Evolutionary conservation across 495 filamentous ascomycete species (phyloP).

Genomic region (Penicillium angulare): DNA sequence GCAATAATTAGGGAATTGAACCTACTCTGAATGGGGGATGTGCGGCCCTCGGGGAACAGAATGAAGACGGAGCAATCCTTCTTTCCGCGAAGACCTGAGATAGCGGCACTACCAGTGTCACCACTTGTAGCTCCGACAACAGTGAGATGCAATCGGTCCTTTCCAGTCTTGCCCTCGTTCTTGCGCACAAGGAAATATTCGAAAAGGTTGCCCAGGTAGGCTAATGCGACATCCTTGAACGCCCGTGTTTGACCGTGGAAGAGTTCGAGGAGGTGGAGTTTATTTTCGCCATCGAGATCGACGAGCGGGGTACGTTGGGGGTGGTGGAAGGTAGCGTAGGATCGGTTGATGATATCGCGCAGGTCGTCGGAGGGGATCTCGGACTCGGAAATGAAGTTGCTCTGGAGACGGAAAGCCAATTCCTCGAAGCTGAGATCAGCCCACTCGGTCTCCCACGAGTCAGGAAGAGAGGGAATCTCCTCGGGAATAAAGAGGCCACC

Average conservation of each 20-base stretch:
- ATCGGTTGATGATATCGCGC: constrained; percentile 71
- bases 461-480: constrained; percentile 59
- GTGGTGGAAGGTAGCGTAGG: constrained; percentile 84
- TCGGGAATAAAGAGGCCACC: constrained; percentile 76
- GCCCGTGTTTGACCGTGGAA: constrained; percentile 98
- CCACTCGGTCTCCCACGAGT: constrained; percentile 27
- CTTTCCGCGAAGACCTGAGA: constrained; percentile 96
- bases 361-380: constrained; percentile 84
- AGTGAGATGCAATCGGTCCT: constrained; percentile 73
- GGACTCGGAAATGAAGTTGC: constrained; percentile 61
- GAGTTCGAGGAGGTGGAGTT: constrained; percentile 84
- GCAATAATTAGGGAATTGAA: not conserved
- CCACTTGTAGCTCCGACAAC: constrained; percentile 92
- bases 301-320: constrained; percentile 70
- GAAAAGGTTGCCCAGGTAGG: constrained; percentile 92
- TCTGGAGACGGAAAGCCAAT: constrained; percentile 64
- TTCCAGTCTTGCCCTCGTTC: constrained; percentile 62
- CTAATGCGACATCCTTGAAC: constrained; percentile 86
- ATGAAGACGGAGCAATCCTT: constrained; percentile 94
- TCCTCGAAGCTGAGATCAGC: constrained; percentile 36
- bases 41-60: constrained; percentile 76
- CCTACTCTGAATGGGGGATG: constrained; percentile 70
- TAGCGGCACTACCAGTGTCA: constrained; percentile 92
- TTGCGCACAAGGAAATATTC: constrained; percentile 88
- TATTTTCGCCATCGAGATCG: constrained; percentile 60